Evolutionary conservation across 345 rosid genomes (phyloP).

Genomic region (Pugionium cornutum): DNA sequence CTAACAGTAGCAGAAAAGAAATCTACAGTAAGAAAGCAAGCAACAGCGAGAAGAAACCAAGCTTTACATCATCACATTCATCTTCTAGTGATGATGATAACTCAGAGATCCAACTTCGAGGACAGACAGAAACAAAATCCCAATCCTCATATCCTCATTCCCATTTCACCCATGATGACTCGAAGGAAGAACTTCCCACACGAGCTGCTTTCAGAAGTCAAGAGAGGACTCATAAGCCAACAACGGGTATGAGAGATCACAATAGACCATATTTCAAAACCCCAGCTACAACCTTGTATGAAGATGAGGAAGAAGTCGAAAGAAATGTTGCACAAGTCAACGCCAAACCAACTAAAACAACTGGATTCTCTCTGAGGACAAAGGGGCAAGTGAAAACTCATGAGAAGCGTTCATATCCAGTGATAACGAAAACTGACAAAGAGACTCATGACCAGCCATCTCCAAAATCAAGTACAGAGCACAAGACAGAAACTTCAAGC

Average conservation of each 20-base stretch:
- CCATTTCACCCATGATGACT: slow-evolving; percentile 19
- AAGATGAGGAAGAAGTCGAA: slow-evolving; percentile 43
- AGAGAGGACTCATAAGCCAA: slow-evolving; percentile 30
- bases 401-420: slow-evolving; percentile 31
- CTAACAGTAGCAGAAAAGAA: slow-evolving; percentile 44
- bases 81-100: slow-evolving; percentile 39
- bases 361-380: slow-evolving; percentile 33
- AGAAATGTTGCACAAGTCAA: slow-evolving; percentile 21
- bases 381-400: slow-evolving; percentile 32
- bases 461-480: slow-evolving; percentile 29
- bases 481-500: slow-evolving; percentile 3
- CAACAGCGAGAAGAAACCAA: slow-evolving; percentile 39
- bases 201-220: slow-evolving; percentile 20
- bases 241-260: slow-evolving; percentile 24
- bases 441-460: slow-evolving; percentile 38
- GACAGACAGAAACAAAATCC: slow-evolving; percentile 21
- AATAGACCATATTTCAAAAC: slow-evolving; percentile 22
- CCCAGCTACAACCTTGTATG: slow-evolving; percentile 40
- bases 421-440: slow-evolving; percentile 28
- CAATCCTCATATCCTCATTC: slow-evolving; percentile 20
- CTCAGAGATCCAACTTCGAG: slow-evolving; percentile 43
- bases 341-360: slow-evolving; percentile 27
- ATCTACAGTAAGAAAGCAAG: slow-evolving; percentile 28
- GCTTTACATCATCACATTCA: slow-evolving; percentile 31
- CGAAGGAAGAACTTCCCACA: slow-evolving; percentile 22